Conservation (phyloP, 768 basidiomycete genomes). For the Tremella mesenterica region DNA sequence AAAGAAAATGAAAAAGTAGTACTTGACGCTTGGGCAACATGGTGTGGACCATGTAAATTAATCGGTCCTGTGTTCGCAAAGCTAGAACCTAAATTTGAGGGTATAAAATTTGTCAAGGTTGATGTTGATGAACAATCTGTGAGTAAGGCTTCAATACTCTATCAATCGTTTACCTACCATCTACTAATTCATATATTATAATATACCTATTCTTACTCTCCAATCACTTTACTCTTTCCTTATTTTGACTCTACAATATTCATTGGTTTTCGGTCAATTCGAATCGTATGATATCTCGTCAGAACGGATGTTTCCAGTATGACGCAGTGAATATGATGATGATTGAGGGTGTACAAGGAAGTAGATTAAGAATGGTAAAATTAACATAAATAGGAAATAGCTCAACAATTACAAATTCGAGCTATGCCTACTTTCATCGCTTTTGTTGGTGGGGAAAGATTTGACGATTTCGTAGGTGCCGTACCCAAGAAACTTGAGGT, state of each 20-base stretch:
- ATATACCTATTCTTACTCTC: not conserved
- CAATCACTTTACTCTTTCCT: not conserved
- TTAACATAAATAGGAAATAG: conserved; percentile 34
- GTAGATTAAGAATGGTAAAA: not conserved
- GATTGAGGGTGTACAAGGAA: too few species aligned
- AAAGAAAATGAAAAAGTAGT: too few species aligned
- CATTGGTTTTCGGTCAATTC: not conserved
- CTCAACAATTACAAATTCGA: conserved; percentile 35
- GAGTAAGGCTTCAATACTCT: conserved; percentile 9
- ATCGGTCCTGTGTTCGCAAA: conserved; percentile 46
- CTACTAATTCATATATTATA: not conserved
- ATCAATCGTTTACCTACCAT: not conserved
- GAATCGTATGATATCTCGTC: not conserved
- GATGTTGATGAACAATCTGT: conserved; percentile 45
- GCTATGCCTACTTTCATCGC: conserved; percentile 48
- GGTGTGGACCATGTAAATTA: conserved; percentile 44
- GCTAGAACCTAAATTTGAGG: conserved; percentile 36
- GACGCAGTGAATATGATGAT: too few species aligned
- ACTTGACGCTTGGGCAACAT: conserved; percentile 43
- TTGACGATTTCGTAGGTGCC: conserved; percentile 44
- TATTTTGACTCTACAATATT: not conserved
- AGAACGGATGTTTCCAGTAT: too few species aligned
- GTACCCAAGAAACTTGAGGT: conserved; percentile 32
- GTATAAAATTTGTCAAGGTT: conserved; percentile 45
- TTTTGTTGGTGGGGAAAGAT: conserved; percentile 42